Conservation (phyloP, 345 rosid species). For the Anastatica hierochuntica region DNA sequence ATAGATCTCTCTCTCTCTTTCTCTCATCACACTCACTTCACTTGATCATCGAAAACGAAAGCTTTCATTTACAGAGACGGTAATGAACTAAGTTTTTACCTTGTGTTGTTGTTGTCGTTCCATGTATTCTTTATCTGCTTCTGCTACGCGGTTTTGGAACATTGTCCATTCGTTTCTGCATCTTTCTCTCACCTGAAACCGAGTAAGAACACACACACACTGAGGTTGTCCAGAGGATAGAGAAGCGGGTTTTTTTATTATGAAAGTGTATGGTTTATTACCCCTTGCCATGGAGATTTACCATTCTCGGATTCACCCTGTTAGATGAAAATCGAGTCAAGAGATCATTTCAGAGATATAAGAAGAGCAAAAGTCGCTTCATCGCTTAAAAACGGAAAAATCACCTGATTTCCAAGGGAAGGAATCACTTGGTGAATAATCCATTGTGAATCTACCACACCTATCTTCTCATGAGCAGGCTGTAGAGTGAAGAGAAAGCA, state of each 20-base stretch:
- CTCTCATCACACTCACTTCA: slow-evolving; percentile 15
- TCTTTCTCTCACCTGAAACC: slow-evolving; percentile 64
- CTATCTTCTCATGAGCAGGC: slow-evolving; percentile 96
- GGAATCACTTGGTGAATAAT: slow-evolving; percentile 89
- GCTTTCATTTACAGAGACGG: slow-evolving; percentile 17
- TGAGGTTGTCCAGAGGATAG: slow-evolving; percentile 1
- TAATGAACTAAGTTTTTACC: background rate
- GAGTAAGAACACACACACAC: background rate
- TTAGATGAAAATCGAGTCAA: background rate
- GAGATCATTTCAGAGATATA: background rate
- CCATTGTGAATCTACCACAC: slow-evolving; percentile 98
- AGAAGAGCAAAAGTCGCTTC: background rate
- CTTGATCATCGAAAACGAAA: slow-evolving; percentile 17
- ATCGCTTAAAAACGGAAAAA: background rate
- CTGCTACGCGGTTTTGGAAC: slow-evolving; percentile 56
- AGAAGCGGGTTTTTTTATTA: background rate
- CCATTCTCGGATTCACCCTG: slow-evolving; percentile 61
- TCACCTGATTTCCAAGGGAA: slow-evolving; percentile 81
- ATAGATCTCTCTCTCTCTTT: background rate
- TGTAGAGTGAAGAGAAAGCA: slow-evolving; percentile 21
- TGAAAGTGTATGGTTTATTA: slow-evolving; percentile 9
- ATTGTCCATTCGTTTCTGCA: slow-evolving; percentile 77
- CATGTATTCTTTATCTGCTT: slow-evolving; percentile 51
- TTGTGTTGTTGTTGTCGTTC: slow-evolving; percentile 15
- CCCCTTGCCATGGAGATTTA: slow-evolving; percentile 88